Percentiles rank a stretch among this genome's conserved stretches.
phyloP scores from a whole-genome alignment of 176 grass and related monocot species.

The Phoenix roebelenii region DNA sequence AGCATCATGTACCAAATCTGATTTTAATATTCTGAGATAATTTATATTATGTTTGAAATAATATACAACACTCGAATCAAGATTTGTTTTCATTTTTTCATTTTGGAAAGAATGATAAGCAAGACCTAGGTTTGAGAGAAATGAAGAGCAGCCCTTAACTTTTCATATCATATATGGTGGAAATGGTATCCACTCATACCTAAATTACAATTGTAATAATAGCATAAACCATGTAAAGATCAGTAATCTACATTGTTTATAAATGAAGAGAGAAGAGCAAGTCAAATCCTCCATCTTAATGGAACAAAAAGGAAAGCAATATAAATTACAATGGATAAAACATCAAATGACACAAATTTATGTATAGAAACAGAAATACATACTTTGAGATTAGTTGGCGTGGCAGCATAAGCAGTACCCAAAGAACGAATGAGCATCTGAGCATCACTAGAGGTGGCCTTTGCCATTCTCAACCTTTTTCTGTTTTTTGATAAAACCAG shows the following conservation, averaged over 20 bases:
- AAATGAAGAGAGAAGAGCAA: not conserved
- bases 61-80: no score
- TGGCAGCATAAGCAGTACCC: conserved; percentile 65
- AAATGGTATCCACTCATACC: conserved; percentile 19
- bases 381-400: conserved; percentile 77
- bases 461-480: conserved; percentile 33
- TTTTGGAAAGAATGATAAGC: no score
- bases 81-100: no score
- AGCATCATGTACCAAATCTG: no score
- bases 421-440: conserved; percentile 71
- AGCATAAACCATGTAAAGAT: conserved; percentile 65
- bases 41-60: no score
- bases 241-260: conserved; percentile 61
- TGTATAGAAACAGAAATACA: not conserved
- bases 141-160: no score
- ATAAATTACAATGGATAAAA: not conserved
- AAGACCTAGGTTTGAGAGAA: no score
- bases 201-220: conserved; percentile 53
- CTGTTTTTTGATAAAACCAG: no score
- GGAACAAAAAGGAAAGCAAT: not conserved
- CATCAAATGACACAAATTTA: no score
- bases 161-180: no score
- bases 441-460: conserved; percentile 32
- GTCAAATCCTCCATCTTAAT: not conserved
- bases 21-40: no score